These are phyloP conservation scores for Leishmania mexicana DNA, from an alignment of 208 protist genomes.

Conservation along the genomic window DNA sequence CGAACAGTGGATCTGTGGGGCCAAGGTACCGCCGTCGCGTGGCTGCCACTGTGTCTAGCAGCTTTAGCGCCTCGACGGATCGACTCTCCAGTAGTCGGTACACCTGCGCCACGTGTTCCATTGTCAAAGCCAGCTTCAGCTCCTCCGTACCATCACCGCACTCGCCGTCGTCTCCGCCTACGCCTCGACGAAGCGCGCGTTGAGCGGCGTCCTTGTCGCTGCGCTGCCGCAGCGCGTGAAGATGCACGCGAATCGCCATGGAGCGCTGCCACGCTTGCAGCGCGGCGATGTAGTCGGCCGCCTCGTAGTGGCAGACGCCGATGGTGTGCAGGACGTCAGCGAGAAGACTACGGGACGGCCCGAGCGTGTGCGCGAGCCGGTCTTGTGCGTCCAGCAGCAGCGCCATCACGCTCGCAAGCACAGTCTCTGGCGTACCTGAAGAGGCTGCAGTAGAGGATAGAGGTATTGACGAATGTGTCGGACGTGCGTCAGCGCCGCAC, in stretches of 20 bases:
- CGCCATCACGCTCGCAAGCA: conserved; percentile 7
- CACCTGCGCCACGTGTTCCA: conserved; percentile 70
- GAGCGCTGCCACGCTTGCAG: conserved; percentile 35
- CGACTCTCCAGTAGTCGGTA: conserved; percentile 32
- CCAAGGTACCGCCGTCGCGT: conserved; percentile 51
- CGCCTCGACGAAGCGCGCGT: not conserved
- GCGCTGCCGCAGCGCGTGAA: not conserved
- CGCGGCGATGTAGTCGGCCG: conserved; percentile 16
- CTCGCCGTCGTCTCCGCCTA: not conserved
- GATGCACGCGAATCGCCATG: conserved; percentile 26
- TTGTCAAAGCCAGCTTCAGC: conserved; percentile 62
- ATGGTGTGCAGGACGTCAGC: conserved; percentile 67
- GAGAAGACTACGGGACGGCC: conserved; percentile 40
- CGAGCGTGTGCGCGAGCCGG: conserved; percentile 36
- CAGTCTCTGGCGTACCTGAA: not conserved
- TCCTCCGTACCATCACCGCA: conserved; percentile 22
- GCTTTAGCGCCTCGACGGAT: conserved; percentile 35
- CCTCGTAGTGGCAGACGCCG: conserved; percentile 55
- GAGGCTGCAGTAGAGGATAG: not conserved
- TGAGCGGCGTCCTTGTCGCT: not conserved
- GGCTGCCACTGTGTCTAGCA: conserved; percentile 43
- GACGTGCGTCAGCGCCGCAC: not conserved
- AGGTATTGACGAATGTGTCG: not conserved
- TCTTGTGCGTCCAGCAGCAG: conserved; percentile 38
- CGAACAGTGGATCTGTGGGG: conserved; percentile 43